A percentile compares a stretch with the other conserved stretches of the same genome.
These are phyloP conservation scores for Coleophoma eucalyptorum DNA, from an alignment of 2,329 filamentous ascomycete genomes.

Conservation along the genomic window DNA sequence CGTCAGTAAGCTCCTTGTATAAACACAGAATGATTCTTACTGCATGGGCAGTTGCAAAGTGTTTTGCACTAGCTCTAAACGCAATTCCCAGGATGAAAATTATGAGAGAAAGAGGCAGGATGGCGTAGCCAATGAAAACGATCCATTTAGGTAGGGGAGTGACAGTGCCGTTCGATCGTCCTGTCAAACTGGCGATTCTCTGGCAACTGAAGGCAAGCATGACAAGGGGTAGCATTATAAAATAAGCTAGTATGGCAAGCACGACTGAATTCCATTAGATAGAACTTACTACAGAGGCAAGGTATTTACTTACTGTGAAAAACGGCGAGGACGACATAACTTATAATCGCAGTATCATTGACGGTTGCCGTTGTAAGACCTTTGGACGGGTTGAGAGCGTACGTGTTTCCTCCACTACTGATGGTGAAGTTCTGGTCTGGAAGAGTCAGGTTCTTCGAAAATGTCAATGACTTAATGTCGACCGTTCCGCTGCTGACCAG, in stretches of 20 bases:
- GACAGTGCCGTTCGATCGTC: neutral
- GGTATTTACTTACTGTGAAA: neutral
- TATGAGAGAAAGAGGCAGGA: neutral
- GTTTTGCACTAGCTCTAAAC: neutral
- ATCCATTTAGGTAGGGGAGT: neutral
- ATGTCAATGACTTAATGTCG: slow-evolving; percentile 4
- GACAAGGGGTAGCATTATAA: neutral
- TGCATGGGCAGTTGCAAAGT: neutral
- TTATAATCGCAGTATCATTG: neutral
- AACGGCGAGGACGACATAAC: neutral
- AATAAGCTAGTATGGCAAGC: neutral
- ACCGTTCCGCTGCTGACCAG: slow-evolving; percentile 21
- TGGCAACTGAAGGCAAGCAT: neutral
- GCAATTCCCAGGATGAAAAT: neutral
- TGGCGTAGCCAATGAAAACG: neutral
- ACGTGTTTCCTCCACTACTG: slow-evolving; percentile 6
- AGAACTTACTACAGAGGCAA: neutral
- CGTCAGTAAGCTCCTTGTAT: neutral
- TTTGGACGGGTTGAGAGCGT: neutral
- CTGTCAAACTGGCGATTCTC: neutral
- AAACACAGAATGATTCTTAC: neutral
- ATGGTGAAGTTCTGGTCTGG: slow-evolving; percentile 6
- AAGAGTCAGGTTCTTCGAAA: neutral
- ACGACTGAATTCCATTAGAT: neutral
- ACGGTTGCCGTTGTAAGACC: neutral